Conservation (phyloP, 768 basidiomycete genomes). For the Lactarius tabidus region DNA sequence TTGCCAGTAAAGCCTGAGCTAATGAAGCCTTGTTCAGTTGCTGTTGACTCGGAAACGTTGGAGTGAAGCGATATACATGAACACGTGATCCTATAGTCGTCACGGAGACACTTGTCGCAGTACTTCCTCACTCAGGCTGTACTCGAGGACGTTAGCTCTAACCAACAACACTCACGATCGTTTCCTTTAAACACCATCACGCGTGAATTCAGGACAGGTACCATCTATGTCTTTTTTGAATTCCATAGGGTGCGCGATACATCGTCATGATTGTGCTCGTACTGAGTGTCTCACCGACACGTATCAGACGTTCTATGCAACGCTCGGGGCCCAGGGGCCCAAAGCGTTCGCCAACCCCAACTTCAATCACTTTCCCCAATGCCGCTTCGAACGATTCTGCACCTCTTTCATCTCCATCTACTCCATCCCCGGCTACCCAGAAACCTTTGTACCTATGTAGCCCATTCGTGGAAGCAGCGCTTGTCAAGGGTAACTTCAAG, state of each 20-base stretch:
- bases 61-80: neutral
- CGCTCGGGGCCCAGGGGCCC: conserved; percentile 57
- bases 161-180: neutral
- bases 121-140: neutral
- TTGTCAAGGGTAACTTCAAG: conserved; percentile 98
- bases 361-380: conserved; percentile 55
- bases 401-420: conserved; percentile 37
- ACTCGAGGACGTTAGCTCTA: neutral
- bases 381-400: conserved; percentile 31
- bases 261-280: conserved; percentile 3
- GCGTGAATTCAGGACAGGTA: neutral
- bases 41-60: too few relatives aligned
- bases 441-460: conserved; percentile 89
- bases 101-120: conserved; percentile 17
- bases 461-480: conserved; percentile 90
- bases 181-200: neutral
- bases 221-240: conserved; percentile 76
- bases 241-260: conserved; percentile 58
- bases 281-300: conserved; percentile 1
- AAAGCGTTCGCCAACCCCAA: conserved; percentile 73
- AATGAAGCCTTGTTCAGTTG: too few relatives aligned
- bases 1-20: too few relatives aligned
- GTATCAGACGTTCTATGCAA: conserved; percentile 65
- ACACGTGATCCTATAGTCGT: conserved; percentile 20
- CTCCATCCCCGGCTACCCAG: conserved; percentile 39